phyloP scores from a whole-genome alignment of 768 basidiomycete species.

The Collybia nuda region DNA sequence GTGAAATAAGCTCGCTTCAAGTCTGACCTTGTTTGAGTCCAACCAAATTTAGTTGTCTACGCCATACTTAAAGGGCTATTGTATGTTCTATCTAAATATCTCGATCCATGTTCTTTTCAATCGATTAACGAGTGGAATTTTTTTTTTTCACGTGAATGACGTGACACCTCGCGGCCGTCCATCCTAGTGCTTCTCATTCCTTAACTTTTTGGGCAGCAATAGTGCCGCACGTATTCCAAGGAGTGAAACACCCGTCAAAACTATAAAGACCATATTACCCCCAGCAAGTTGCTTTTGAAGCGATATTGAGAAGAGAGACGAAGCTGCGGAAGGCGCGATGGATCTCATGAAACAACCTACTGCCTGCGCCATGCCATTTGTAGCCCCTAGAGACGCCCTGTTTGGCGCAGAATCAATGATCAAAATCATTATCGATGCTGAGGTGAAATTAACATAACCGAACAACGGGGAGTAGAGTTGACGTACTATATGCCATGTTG shows the following conservation, averaged over 20 bases:
- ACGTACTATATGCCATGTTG: conserved; percentile 36
- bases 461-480: neutral
- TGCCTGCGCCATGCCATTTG: conserved; percentile 59
- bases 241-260: conserved; percentile 18
- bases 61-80: too few relatives aligned
- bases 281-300: conserved; percentile 33
- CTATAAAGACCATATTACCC: conserved; percentile 34
- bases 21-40: too few relatives aligned
- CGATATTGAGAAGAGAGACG: conserved; percentile 42
- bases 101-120: too few relatives aligned
- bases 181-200: too few relatives aligned
- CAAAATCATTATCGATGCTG: conserved; percentile 50
- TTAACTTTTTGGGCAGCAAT: conserved; percentile 8
- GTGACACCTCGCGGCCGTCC: too few relatives aligned
- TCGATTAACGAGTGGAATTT: too few relatives aligned
- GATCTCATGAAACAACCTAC: conserved; percentile 44
- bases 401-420: conserved; percentile 44
- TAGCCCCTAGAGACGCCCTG: conserved; percentile 44
- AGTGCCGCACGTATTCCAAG: conserved; percentile 11
- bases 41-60: too few relatives aligned
- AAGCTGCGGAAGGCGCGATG: conserved; percentile 36
- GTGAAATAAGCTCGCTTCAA: too few relatives aligned
- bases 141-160: too few relatives aligned
- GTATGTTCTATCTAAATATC: too few relatives aligned
- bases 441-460: neutral